phyloP scores from a whole-genome alignment of 768 basidiomycete genomes.

The Tulasnella sp. region DNA sequence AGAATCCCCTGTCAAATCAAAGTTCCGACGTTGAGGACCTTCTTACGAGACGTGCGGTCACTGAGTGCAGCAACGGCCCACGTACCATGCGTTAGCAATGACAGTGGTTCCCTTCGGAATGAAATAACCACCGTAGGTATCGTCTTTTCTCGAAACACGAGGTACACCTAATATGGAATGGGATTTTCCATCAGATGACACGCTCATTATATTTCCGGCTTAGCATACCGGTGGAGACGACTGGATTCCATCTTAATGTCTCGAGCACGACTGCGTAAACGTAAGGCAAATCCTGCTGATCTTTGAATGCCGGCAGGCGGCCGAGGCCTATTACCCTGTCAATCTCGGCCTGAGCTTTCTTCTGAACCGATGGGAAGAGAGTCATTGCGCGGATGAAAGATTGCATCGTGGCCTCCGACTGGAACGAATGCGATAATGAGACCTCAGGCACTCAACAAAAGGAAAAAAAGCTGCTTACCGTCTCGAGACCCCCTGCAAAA shows the following conservation, averaged over 20 bases:
- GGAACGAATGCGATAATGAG: not conserved
- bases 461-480: not conserved
- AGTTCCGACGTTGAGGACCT: not conserved
- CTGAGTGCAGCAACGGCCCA: no score
- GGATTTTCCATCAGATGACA: not conserved
- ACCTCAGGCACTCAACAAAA: no score
- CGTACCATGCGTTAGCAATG: not conserved
- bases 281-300: slow-evolving; percentile 30
- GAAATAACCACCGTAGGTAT: slow-evolving; percentile 1
- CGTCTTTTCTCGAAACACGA: not conserved
- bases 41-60: no score
- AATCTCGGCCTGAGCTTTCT: slow-evolving; percentile 40
- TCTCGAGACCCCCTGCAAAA: not conserved
- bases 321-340: slow-evolving; percentile 33
- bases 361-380: slow-evolving; percentile 33
- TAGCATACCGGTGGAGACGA: not conserved
- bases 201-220: not conserved
- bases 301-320: slow-evolving; percentile 33
- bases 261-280: slow-evolving; percentile 30
- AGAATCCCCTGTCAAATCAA: slow-evolving; percentile 8
- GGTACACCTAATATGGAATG: not conserved
- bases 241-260: slow-evolving; percentile 29
- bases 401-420: slow-evolving; percentile 27
- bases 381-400: slow-evolving; percentile 32
- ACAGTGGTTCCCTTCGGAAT: not conserved